A percentile compares a stretch with the other conserved stretches of the same genome.
Conservation (phyloP, 2,329 filamentous ascomycete genomes). For the Colletotrichum agaves region DNA sequence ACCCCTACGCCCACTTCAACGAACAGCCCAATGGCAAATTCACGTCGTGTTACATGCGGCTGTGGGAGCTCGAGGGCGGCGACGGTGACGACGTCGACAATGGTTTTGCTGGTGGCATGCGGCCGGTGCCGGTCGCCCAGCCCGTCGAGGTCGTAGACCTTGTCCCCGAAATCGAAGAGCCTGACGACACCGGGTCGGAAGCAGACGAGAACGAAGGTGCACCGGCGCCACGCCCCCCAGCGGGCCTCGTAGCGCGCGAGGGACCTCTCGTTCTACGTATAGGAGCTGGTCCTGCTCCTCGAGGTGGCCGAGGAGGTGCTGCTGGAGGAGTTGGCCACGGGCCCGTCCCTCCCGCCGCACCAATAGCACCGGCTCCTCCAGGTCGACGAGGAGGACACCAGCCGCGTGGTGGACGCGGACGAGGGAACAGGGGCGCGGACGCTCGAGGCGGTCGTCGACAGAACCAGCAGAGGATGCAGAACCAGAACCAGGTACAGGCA, state of each 20-base stretch:
- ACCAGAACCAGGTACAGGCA: constrained; percentile 40
- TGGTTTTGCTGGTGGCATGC: constrained; percentile 53
- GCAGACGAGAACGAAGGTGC: constrained; percentile 39
- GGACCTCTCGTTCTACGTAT: constrained; percentile 67
- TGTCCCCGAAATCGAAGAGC: constrained; percentile 47
- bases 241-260: constrained; percentile 62
- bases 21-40: constrained; percentile 59
- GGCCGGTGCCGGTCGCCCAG: constrained; percentile 34
- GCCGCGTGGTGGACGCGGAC: constrained; percentile 42
- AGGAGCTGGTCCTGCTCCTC: constrained; percentile 50
- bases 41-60: constrained; percentile 80
- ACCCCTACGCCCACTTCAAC: constrained; percentile 93
- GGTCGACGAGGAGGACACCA: constrained; percentile 37
- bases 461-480: constrained; percentile 43
- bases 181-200: constrained; percentile 47
- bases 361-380: constrained; percentile 43
- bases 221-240: constrained; percentile 43
- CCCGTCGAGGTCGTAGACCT: constrained; percentile 33
- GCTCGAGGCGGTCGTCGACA: constrained; percentile 43
- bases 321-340: constrained; percentile 16
- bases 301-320: constrained; percentile 40
- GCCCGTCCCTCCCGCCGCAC: constrained; percentile 44
- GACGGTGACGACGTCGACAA: constrained; percentile 69
- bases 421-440: constrained; percentile 44
- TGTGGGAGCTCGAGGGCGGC: constrained; percentile 91